Conservation (phyloP, 2,329 filamentous ascomycete genomes). For the Lachnellula cervina region DNA sequence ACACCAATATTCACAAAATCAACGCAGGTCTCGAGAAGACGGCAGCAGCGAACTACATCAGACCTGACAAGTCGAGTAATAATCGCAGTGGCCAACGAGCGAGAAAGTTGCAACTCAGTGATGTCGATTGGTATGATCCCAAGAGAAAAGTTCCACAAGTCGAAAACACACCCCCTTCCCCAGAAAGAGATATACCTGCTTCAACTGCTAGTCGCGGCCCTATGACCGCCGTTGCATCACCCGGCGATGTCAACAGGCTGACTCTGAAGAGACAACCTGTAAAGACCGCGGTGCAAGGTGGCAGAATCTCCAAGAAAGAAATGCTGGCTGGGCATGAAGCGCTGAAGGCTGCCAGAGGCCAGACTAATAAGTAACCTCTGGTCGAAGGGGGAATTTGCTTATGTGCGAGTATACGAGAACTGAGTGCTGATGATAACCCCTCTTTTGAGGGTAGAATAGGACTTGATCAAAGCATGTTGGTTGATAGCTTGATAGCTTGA, state of each 20-base stretch:
- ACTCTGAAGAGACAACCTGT: constrained; percentile 2
- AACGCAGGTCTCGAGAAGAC: constrained; percentile 53
- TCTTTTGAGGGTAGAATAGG: constrained; percentile 21
- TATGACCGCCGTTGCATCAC: constrained; percentile 3
- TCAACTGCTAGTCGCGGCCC: not conserved
- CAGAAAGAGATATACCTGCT: constrained; percentile 1
- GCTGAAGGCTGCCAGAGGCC: constrained; percentile 2
- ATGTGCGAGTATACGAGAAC: constrained; percentile 5
- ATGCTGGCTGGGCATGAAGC: constrained; percentile 24
- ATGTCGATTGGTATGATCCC: constrained; percentile 85
- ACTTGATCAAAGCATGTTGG: constrained; percentile 24
- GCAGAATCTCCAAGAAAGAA: constrained; percentile 21
- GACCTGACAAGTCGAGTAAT: constrained; percentile 34
- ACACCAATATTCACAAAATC: constrained; percentile 48
- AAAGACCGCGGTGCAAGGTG: constrained; percentile 9
- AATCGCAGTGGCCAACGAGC: constrained; percentile 68
- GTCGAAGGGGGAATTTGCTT: constrained; percentile 1
- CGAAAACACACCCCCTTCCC: constrained; percentile 10
- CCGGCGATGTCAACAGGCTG: not conserved
- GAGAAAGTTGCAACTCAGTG: constrained; percentile 88
- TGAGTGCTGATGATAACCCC: constrained; percentile 24
- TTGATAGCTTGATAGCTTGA: constrained; percentile 9
- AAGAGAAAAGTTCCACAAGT: constrained; percentile 19
- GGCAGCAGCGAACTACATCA: constrained; percentile 34
- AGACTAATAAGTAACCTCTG: constrained; percentile 16